Percentiles rank a stretch among this genome's conserved stretches.
Conservation (phyloP, 2,329 filamentous ascomycete genomes). For the Claviceps africana region DNA sequence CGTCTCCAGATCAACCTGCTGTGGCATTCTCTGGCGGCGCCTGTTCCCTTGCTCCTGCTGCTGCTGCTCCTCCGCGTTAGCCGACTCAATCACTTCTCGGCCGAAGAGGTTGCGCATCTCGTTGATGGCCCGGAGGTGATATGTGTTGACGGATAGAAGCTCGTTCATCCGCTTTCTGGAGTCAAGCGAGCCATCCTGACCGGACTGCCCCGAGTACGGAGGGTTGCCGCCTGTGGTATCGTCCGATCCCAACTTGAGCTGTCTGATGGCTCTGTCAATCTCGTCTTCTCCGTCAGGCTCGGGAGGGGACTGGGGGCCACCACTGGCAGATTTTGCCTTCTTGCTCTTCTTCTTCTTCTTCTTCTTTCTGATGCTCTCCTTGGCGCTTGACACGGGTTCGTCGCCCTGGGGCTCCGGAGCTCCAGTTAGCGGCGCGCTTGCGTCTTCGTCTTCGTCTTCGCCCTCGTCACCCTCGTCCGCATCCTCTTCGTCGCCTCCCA, state of each 20-base stretch:
- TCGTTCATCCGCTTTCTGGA: slow-evolving; percentile 18
- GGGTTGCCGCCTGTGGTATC: background rate
- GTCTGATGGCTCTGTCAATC: slow-evolving; percentile 39
- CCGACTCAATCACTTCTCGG: slow-evolving; percentile 42
- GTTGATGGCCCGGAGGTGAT: slow-evolving; percentile 71
- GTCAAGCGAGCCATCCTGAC: slow-evolving; percentile 5
- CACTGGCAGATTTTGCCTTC: slow-evolving; percentile 16
- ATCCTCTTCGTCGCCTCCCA: slow-evolving; percentile 30
- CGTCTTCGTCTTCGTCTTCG: slow-evolving; percentile 16
- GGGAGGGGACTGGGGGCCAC: slow-evolving; percentile 9
- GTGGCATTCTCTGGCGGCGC: slow-evolving; percentile 21
- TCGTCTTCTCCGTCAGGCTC: slow-evolving; percentile 30
- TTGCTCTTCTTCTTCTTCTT: slow-evolving; percentile 21
- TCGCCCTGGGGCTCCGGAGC: slow-evolving; percentile 13
- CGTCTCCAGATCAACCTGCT: slow-evolving; percentile 43
- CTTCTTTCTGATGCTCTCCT: slow-evolving; percentile 24
- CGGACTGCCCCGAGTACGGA: slow-evolving; percentile 4
- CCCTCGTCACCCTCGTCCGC: slow-evolving; percentile 16
- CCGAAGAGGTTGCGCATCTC: slow-evolving; percentile 65
- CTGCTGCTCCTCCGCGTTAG: slow-evolving; percentile 33
- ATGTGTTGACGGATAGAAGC: slow-evolving; percentile 40
- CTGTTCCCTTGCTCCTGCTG: slow-evolving; percentile 18
- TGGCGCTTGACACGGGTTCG: slow-evolving; percentile 7
- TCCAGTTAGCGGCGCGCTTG: slow-evolving; percentile 14
- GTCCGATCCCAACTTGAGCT: slow-evolving; percentile 18